These are phyloP conservation scores for Nelumbo lutea DNA, from an alignment of 164 flowering plant genomes.

Conservation along the genomic window DNA sequence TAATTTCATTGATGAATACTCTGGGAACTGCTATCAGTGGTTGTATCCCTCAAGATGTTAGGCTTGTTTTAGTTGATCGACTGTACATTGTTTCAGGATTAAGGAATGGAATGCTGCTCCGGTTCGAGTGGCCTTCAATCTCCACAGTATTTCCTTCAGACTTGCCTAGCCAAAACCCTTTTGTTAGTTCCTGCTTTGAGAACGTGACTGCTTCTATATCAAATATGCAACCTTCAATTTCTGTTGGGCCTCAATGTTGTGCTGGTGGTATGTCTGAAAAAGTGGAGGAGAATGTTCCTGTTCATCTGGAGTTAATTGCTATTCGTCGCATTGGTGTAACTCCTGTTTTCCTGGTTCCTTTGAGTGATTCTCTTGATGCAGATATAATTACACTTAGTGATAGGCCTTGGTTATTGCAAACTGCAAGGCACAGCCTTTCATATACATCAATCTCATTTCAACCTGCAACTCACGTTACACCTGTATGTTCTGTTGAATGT, in stretches of 20 bases:
- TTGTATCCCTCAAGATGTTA: conserved; percentile 92
- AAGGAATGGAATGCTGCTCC: conserved; percentile 97
- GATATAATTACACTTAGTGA: conserved; percentile 93
- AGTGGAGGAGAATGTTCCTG: conserved; percentile 31
- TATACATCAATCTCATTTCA: conserved; percentile 90
- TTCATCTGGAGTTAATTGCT: conserved; percentile 72
- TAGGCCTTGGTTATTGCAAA: conserved; percentile 95
- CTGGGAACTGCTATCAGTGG: conserved; percentile 70
- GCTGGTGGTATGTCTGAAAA: conserved; percentile 22
- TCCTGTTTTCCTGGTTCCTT: conserved; percentile 88
- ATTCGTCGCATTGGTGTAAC: conserved; percentile 88
- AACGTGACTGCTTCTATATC: conserved; percentile 19
- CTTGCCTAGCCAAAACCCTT: conserved; percentile 15
- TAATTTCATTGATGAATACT: conserved; percentile 58
- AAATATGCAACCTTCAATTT: conserved; percentile 14
- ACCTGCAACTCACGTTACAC: conserved; percentile 88
- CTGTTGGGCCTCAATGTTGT: conserved; percentile 15
- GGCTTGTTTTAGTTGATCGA: conserved; percentile 80
- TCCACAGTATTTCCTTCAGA: conserved; percentile 26
- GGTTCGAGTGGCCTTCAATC: conserved; percentile 81
- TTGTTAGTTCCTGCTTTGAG: conserved; percentile 21
- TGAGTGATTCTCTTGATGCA: conserved; percentile 62
- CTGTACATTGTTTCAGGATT: conserved; percentile 78
- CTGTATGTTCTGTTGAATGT: conserved; percentile 79
- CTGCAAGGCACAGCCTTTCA: conserved; percentile 90